phyloP scores from a whole-genome alignment of 805 yeast genomes.

The Schwanniomyces polymorphus region DNA sequence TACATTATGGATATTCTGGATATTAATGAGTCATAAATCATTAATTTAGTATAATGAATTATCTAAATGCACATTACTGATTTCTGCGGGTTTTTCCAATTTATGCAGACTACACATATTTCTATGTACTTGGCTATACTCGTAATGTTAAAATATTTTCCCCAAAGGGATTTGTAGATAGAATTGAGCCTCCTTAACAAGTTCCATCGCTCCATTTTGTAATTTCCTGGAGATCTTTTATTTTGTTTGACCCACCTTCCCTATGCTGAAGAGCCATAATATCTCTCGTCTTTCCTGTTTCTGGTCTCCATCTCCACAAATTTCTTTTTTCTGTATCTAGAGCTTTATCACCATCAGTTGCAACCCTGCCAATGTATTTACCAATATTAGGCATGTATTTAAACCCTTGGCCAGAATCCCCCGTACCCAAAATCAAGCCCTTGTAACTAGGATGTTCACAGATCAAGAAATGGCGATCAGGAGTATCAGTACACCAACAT shows the following conservation, averaged over 20 bases:
- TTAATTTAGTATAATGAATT: too few relatives aligned
- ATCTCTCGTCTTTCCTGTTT: slow-evolving; percentile 3
- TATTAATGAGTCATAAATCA: too few relatives aligned
- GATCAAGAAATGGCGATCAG: slow-evolving; percentile 32
- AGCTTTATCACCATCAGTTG: slow-evolving; percentile 30
- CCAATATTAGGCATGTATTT: slow-evolving; percentile 38
- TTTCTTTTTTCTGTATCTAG: slow-evolving; percentile 18
- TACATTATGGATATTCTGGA: too few relatives aligned
- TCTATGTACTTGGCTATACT: too few relatives aligned
- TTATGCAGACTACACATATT: too few relatives aligned
- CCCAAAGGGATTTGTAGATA: too few relatives aligned
- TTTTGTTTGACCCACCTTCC: slow-evolving; percentile 5
- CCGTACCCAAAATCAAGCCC: slow-evolving; percentile 30
- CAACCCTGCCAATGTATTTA: slow-evolving; percentile 44
- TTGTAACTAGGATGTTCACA: slow-evolving; percentile 28
- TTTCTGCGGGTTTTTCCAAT: too few relatives aligned
- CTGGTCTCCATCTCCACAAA: slow-evolving; percentile 8
- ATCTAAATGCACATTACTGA: too few relatives aligned
- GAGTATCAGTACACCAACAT: slow-evolving; percentile 36
- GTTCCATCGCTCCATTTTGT: slow-evolving; percentile 5
- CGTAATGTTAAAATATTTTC: too few relatives aligned
- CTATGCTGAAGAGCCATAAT: slow-evolving; percentile 4
- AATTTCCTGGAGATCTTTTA: slow-evolving; percentile 5
- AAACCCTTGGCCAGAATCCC: slow-evolving; percentile 41
- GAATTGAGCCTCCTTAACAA: background rate